Percentiles rank a stretch among this genome's conserved stretches.
These are phyloP conservation scores for Xylaria polymorpha DNA, from an alignment of 2,329 filamentous ascomycete genomes.

Conservation along the genomic window DNA sequence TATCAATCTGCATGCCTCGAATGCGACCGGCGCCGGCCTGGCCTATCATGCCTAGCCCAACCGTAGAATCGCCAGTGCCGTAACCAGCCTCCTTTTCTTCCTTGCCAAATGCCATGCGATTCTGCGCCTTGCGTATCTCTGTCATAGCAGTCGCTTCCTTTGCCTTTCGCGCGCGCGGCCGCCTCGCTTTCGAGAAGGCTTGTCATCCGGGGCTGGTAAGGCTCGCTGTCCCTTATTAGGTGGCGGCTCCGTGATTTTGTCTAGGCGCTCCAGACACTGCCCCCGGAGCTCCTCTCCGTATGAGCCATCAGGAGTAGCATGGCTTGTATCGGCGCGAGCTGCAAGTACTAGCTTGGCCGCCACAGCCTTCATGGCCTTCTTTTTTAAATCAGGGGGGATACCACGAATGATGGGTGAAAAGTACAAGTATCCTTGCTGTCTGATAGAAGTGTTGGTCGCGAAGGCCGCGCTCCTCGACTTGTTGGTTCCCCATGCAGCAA, in stretches of 20 bases:
- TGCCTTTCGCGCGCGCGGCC: slow-evolving; percentile 90
- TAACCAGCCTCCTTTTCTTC: slow-evolving; percentile 95
- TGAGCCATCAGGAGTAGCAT: slow-evolving; percentile 82
- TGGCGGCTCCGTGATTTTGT: slow-evolving; percentile 92
- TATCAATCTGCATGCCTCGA: slow-evolving; percentile 88
- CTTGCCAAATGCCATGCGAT: slow-evolving; percentile 94
- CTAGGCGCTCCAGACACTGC: slow-evolving; percentile 84
- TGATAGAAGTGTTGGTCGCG: slow-evolving; percentile 90
- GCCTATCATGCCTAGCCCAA: slow-evolving; percentile 95
- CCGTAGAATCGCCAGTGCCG: slow-evolving; percentile 84
- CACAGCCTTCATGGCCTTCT: slow-evolving; percentile 94
- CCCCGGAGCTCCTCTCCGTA: slow-evolving; percentile 84
- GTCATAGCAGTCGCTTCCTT: slow-evolving; percentile 99
- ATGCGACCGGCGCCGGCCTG: slow-evolving; percentile 89
- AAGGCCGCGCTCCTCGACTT: slow-evolving; percentile 78
- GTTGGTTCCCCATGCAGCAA: slow-evolving; percentile 90
- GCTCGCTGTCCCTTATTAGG: slow-evolving; percentile 89
- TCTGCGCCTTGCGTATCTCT: slow-evolving; percentile 94
- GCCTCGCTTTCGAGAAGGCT: slow-evolving; percentile 91
- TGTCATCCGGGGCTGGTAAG: slow-evolving; percentile 93
- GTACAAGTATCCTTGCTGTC: slow-evolving; percentile 93
- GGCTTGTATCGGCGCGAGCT: slow-evolving; percentile 87
- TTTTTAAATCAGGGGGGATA: slow-evolving; percentile 87
- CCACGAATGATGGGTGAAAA: slow-evolving; percentile 88
- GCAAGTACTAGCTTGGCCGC: slow-evolving; percentile 94